Percentiles rank a stretch among this genome's conserved stretches.
Evolutionary conservation across 441 rosid species (phyloP).

Genomic region (Metrosideros polymorpha): DNA sequence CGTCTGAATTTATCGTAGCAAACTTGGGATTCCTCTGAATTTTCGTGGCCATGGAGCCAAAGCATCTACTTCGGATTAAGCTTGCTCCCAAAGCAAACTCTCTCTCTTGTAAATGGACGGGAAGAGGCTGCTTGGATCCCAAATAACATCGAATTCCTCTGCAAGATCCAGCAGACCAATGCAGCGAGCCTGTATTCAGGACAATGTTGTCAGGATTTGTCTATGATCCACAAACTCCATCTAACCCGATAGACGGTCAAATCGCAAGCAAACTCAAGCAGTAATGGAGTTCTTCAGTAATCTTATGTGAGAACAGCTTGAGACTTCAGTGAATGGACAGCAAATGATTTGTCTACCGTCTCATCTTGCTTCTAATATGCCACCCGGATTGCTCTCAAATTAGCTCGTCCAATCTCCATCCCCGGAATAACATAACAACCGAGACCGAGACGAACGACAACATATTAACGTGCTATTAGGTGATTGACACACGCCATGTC

Average conservation of each 20-base stretch:
- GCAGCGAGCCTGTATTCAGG: neutral
- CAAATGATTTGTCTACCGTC: neutral
- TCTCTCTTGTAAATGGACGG: neutral
- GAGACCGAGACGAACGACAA: neutral
- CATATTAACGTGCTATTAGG: no score
- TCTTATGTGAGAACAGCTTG: neutral
- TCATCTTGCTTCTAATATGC: neutral
- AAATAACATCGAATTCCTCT: neutral
- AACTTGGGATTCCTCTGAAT: conserved; percentile 52
- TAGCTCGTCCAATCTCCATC: neutral
- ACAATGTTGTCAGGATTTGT: neutral
- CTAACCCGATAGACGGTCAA: neutral
- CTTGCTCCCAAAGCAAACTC: neutral
- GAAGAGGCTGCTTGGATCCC: neutral
- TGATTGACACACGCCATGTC: neutral
- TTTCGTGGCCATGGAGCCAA: conserved; percentile 26
- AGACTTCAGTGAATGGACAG: neutral
- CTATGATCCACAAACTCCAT: neutral
- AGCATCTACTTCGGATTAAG: conserved; percentile 22
- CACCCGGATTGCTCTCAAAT: neutral
- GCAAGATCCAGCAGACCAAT: neutral
- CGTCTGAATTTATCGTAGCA: conserved; percentile 50
- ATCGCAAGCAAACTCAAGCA: neutral
- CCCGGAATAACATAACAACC: neutral
- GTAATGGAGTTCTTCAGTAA: neutral